Evolutionary conservation across 1,284 basidiomycete genomes (phyloP), one percentile per base, ranked within the genome.

Genomic region (Irpex sp.): DNA sequence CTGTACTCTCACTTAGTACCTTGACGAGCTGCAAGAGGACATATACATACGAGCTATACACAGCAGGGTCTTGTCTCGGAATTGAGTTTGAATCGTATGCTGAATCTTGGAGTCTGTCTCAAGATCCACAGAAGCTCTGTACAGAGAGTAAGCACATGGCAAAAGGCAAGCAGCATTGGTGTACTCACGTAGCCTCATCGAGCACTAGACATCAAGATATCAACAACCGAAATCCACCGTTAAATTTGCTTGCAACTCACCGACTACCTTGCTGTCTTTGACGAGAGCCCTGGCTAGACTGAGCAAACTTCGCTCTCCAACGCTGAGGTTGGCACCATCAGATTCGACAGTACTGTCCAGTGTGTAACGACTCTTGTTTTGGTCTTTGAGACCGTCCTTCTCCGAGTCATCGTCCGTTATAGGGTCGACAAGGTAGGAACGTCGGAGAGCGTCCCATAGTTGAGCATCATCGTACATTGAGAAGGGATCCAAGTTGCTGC

Each of bases 331-430:
- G 21, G 79, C 80, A 31, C 95, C 96, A 73, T 97, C 95, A 65
- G 92, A 90, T 66, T 96, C 93, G 64, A 97, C 86, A 1, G 85
- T 76, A 38, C 85, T 91, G 72, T 97, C 94, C 9, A 96, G 81
- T 19, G 82, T 90, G 78, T 94, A 94, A 1, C 73, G 69, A 9
- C 65, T 68, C 1, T 70, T 72, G 3, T 73, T 73, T 1, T 71
- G 71, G 11, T 56, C 54, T 17, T 56, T 56, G 13, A 56, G 31
- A 15, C 55, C 11, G 37, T 64, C 36, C 62, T 63, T 40, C 9
- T 66, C 64, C 13, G 69, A 66, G 6, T 64, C 62, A n/a, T 31
- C 11, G 13, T 57, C 34, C 2, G 57, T 66, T 13, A 66, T 17
- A 21, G 73, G 69, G 17, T 88, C 85, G 31, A 93, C 84, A 8